Percentiles rank a stretch among this genome's conserved stretches.
Conservation (phyloP, 495 filamentous ascomycete species). For the Penicillium chermesinum region DNA sequence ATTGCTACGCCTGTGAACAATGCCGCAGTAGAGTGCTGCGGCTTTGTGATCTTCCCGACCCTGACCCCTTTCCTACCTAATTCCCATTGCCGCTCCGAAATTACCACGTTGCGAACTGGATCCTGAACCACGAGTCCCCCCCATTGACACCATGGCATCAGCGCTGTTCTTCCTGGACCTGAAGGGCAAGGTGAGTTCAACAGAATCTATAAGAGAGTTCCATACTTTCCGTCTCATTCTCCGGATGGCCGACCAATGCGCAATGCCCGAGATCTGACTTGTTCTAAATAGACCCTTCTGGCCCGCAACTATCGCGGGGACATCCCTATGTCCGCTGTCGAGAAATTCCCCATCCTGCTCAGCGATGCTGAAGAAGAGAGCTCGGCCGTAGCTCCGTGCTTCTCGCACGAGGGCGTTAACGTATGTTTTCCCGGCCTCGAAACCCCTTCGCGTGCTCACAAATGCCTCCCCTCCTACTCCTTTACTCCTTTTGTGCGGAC, state of each 20-base stretch:
- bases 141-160: conserved; percentile 71
- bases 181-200: conserved; percentile 85
- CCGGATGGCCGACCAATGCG: neutral
- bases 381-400: conserved; percentile 94
- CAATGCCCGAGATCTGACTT: neutral
- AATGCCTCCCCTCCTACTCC: conserved; percentile 4
- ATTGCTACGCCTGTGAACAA: conserved; percentile 1
- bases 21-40: conserved; percentile 15
- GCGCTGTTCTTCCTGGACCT: conserved; percentile 98
- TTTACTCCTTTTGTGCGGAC: conserved; percentile 16
- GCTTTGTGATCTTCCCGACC: conserved; percentile 8
- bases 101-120: conserved; percentile 1
- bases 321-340: conserved; percentile 98
- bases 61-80: neutral
- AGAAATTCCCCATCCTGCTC: conserved; percentile 95
- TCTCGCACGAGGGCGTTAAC: conserved; percentile 98
- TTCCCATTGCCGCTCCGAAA: conserved; percentile 13
- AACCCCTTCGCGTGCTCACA: conserved; percentile 1
- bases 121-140: conserved; percentile 5
- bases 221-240: neutral
- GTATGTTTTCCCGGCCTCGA: conserved; percentile 47
- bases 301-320: conserved; percentile 98
- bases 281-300: conserved; percentile 71
- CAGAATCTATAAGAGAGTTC: neutral
- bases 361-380: conserved; percentile 99